A percentile compares a stretch with the other conserved stretches of the same genome.
These are phyloP conservation scores for Acacia melanoxylon DNA, from an alignment of 306 rosid genomes.

Conservation along the genomic window DNA sequence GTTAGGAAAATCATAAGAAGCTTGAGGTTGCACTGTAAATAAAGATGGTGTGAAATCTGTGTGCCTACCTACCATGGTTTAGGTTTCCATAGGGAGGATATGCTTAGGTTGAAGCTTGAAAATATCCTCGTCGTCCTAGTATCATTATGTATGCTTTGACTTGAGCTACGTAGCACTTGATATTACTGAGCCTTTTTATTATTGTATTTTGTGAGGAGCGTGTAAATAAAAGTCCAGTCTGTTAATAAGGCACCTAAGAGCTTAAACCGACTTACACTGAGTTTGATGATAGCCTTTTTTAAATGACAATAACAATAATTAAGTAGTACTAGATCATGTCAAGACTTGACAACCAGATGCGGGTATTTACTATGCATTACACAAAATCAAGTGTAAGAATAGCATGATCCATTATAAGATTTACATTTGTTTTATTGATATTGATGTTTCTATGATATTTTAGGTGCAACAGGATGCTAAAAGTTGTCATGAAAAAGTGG, in stretches of 20 bases:
- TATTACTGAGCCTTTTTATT: not conserved
- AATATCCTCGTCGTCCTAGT: not conserved
- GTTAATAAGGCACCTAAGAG: not conserved
- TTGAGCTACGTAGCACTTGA: not conserved
- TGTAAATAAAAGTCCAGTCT: not conserved
- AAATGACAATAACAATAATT: not conserved
- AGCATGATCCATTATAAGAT: too few relatives aligned
- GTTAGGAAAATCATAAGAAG: not conserved
- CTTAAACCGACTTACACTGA: not conserved
- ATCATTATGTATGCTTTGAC: not conserved
- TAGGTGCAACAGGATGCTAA: not conserved
- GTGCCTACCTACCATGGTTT: not conserved
- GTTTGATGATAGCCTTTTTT: not conserved
- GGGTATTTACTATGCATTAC: too few relatives aligned
- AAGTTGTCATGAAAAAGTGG: not conserved
- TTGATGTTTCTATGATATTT: not conserved
- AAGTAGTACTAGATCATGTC: not conserved
- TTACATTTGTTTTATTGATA: not conserved
- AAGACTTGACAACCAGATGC: not conserved
- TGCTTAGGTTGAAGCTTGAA: not conserved
- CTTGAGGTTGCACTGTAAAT: slow-evolving; percentile 40
- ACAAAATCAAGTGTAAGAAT: not conserved
- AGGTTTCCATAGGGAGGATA: slow-evolving; percentile 4
- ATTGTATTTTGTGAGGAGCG: not conserved
- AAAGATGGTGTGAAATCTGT: slow-evolving; percentile 6